Evolutionary conservation across 2,329 filamentous ascomycete species (phyloP).

Genomic region (Colletotrichum sp.): DNA sequence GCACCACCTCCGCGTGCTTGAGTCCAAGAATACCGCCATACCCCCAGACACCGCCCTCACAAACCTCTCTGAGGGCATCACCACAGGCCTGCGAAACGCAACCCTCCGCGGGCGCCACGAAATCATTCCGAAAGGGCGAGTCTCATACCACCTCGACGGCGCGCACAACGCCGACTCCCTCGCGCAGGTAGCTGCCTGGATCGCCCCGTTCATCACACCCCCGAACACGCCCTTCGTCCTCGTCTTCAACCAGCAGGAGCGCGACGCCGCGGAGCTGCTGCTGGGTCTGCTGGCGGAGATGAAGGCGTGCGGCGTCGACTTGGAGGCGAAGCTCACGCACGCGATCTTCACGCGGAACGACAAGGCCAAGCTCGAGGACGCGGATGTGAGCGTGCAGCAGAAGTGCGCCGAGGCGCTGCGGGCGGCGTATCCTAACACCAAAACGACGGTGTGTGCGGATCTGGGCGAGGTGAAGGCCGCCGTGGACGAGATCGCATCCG

Average conservation of each 20-base stretch:
- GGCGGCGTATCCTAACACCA: conserved; percentile 47
- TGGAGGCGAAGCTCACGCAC: conserved; percentile 63
- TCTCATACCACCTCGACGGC: conserved; percentile 90
- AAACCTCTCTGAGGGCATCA: conserved; percentile 66
- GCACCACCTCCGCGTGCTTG: conserved; percentile 22
- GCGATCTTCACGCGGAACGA: conserved; percentile 64
- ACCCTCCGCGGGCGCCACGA: conserved; percentile 83
- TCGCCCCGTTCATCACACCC: conserved; percentile 49
- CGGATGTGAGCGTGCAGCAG: conserved; percentile 56
- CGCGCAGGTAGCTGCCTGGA: conserved; percentile 82
- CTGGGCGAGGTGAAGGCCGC: conserved; percentile 48
- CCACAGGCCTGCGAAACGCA: conserved; percentile 75
- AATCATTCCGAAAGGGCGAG: conserved; percentile 54
- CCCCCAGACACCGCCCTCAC: conserved; percentile 36
- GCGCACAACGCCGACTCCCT: conserved; percentile 94
- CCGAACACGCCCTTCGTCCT: conserved; percentile 53
- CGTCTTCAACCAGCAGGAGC: conserved; percentile 87
- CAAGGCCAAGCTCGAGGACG: conserved; percentile 36
- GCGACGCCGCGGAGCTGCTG: conserved; percentile 60
- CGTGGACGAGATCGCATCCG: conserved; percentile 55
- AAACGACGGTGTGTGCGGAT: conserved; percentile 38
- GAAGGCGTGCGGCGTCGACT: neutral
- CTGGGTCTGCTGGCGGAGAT: conserved; percentile 46
- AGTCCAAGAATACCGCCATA: conserved; percentile 44
- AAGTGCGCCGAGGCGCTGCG: conserved; percentile 57